Evolutionary conservation across 345 rosid genomes (phyloP), one percentile per base, ranked within the genome.

Genomic region (Toxicodendron radicans): DNA sequence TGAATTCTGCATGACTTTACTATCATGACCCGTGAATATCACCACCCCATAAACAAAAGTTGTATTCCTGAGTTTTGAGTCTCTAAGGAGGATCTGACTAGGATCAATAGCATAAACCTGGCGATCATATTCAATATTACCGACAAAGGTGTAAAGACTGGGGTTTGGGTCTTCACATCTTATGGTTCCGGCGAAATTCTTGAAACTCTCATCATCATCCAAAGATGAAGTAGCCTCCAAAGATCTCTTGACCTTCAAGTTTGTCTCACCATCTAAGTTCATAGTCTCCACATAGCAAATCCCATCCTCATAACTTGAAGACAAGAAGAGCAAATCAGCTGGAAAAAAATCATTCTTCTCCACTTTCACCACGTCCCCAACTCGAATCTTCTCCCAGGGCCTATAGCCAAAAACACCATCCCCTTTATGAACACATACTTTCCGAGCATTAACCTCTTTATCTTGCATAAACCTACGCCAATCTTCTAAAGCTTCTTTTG

Each of bases 261-360:
- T 95, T 17, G 99, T 95, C 78, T 95, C 99, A 21, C 99, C 99
- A 66, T 95, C 99, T 56, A 95, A 85, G 78, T 95, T 95, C 99
- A 95, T 95, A 38, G 99, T 95, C 90, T 95, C 99, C 48, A 95
- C 99, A 68, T 95, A 95, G 77, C 98, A 93, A 75, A 95, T 89
- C 76, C 98, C 99, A 70, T 95, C 99, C 64, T 91, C 99, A 45
- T 93, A 95, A 83, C 90, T 87, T 0, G 97, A 88, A 9, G 99
- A 90, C 89, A 95, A 76, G 35, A 95, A 85, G 63, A 93, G 89
- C 76, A 95, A 79, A 85, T 95, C 99, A 35, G 98, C 94, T 0
- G 99, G 98, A 64, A 95, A 95, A 76, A 93, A 95, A 79, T 90
- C 90, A 80, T 95, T 97, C 68, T 95, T 95, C 79, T 95, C 90